Evolutionary conservation across 2,329 filamentous ascomycete genomes (phyloP), one percentile per base, ranked within the genome.

Genomic region (Nothophoma quercina): DNA sequence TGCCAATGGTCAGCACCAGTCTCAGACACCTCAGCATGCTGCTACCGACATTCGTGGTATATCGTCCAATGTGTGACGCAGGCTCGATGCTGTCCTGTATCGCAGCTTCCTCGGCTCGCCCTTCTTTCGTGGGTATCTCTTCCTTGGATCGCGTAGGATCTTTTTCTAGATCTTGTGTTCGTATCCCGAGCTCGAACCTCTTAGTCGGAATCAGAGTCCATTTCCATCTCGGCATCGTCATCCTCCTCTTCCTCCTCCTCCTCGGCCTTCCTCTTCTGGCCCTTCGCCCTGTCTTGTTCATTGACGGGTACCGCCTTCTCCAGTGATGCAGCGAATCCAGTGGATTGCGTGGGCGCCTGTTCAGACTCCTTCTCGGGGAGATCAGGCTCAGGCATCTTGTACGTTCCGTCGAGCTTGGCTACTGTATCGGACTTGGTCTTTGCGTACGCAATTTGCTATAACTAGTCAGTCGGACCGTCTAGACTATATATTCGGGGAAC

Each of bases 401-500:
- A 96, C 12, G 91, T 93, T 58, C 95, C 95, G 62, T 96, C 93
- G 45, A 99, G 86, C 75, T 96, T 96, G 26, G 91, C 86, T 57
- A 99, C 86, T 19, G 89, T 88, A 73, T 96, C 83, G 3, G 93
- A 97, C 71, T 93, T 93, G 51, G 88, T 87, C 75, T 93, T 96
- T 51, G 90, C 92, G 74, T 98, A 99, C 61, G 88, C 82, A 64
- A 99, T 92, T 85, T 87, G 90, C 93, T 98, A 63, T 25, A 18
- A 1, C n/a, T 1, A 3, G 30, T 61, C 22, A 62, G 43, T 34
- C 25, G 23, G 9, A 10, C 21, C 7, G 2, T 7, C 1, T 10
- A 10, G 9, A 22, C 6, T 7, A 15, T n/a, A 28, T 23, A 8
- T 2, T 10, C 2, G 21, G 12, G 16, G 30, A 12, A 0, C 2